Evolutionary conservation across 2,329 filamentous ascomycete species (phyloP).

Genomic region (Arachnomyces sp.): DNA sequence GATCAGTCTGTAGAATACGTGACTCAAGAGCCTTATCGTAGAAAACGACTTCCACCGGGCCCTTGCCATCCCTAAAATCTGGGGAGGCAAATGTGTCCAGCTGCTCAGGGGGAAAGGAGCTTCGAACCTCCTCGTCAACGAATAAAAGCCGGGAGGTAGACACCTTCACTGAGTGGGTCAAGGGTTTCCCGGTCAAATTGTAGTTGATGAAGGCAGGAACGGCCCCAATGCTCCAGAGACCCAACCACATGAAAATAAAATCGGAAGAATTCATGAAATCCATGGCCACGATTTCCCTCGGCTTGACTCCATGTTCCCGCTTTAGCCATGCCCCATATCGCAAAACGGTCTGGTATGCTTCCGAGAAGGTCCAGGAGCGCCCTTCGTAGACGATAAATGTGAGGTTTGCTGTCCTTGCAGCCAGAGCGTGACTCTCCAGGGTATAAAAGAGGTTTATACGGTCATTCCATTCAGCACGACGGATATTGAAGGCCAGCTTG

Average conservation of each 20-base stretch:
- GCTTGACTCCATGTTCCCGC: constrained; percentile 54
- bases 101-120: constrained; percentile 40
- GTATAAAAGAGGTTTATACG: constrained; percentile 66
- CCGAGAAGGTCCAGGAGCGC: constrained; percentile 62
- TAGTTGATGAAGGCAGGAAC: constrained; percentile 84
- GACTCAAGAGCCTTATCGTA: constrained; percentile 53
- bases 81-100: constrained; percentile 32
- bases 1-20: constrained; percentile 45
- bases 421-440: constrained; percentile 60
- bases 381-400: constrained; percentile 63
- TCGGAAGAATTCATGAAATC: constrained; percentile 75
- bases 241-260: constrained; percentile 68
- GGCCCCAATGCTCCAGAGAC: constrained; percentile 75
- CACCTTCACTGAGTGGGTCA: constrained; percentile 66
- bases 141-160: constrained; percentile 62
- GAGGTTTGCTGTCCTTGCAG: constrained; percentile 43
- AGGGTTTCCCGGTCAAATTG: constrained; percentile 63
- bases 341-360: constrained; percentile 63
- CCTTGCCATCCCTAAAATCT: constrained; percentile 36
- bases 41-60: constrained; percentile 51
- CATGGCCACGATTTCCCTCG: constrained; percentile 70
- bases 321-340: constrained; percentile 71
- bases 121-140: constrained; percentile 58
- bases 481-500: constrained; percentile 38
- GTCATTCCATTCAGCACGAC: constrained; percentile 48